Conservation (phyloP, 2,329 filamentous ascomycete species). For the Pseudofabraea citricarpa region DNA sequence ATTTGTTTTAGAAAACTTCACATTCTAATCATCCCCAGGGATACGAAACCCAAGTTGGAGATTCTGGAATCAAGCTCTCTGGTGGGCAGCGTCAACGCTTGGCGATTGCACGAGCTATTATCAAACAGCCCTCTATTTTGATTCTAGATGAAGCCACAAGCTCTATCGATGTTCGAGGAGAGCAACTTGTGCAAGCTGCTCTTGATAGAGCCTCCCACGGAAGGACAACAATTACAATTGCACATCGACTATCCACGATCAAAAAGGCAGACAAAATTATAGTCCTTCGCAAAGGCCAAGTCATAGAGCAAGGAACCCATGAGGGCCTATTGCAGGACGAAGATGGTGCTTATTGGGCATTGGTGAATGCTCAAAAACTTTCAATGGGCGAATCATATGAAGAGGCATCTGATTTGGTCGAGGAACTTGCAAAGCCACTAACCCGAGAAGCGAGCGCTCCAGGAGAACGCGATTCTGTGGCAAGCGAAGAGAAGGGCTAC, state of each 20-base stretch:
- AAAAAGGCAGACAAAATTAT: conserved; percentile 86
- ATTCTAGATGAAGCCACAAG: conserved; percentile 59
- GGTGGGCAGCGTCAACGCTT: conserved; percentile 79
- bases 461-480: conserved; percentile 12
- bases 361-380: conserved; percentile 43
- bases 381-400: conserved; percentile 23
- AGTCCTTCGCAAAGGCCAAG: conserved; percentile 68
- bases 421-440: conserved; percentile 9
- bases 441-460: conserved; percentile 14
- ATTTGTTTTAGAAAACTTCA: no score
- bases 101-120: conserved; percentile 56
- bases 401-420: conserved; percentile 19
- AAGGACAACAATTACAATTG: conserved; percentile 89
- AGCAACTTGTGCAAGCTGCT: conserved; percentile 84
- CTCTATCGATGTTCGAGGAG: conserved; percentile 76
- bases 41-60: conserved; percentile 15
- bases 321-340: conserved; percentile 59
- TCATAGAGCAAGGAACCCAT: conserved; percentile 74
- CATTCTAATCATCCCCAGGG: conserved; percentile 12
- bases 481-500: conserved; percentile 18
- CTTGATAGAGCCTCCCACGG: conserved; percentile 74
- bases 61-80: conserved; percentile 47
- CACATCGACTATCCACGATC: conserved; percentile 83
- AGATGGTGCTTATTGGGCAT: conserved; percentile 44
- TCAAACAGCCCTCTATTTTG: conserved; percentile 51